phyloP scores from a whole-genome alignment of 495 filamentous ascomycete genomes.

The Xylaria venustula region DNA sequence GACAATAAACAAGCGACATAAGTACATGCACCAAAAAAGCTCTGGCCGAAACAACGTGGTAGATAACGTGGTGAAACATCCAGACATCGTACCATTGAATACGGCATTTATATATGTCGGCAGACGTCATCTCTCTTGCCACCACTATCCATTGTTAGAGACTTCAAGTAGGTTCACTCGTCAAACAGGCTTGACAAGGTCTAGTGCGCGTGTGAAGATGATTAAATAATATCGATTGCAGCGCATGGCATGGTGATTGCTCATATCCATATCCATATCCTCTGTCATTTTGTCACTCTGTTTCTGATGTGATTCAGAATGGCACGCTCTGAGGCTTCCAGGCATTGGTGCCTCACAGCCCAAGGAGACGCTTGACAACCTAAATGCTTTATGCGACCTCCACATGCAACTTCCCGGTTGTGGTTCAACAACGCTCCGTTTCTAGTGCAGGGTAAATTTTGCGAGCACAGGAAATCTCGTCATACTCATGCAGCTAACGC shows the following conservation, averaged over 20 bases:
- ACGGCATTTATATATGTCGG: conserved; percentile 1
- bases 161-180: neutral
- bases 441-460: conserved; percentile 1
- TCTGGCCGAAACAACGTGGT: conserved; percentile 2
- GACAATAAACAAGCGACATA: too few relatives aligned
- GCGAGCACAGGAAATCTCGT: neutral
- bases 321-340: neutral
- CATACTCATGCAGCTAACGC: neutral
- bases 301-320: neutral
- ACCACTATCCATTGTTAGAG: neutral
- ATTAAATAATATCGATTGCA: too few relatives aligned
- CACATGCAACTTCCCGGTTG: conserved; percentile 5
- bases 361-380: neutral
- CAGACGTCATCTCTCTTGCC: conserved; percentile 13
- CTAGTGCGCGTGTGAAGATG: too few relatives aligned
- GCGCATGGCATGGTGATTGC: too few relatives aligned
- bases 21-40: too few relatives aligned
- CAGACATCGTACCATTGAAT: neutral
- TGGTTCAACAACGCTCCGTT: neutral
- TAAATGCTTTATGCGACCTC: neutral
- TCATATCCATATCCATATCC: too few relatives aligned
- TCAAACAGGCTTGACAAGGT: too few relatives aligned
- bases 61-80: conserved; percentile 4
- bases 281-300: too few relatives aligned
- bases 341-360: neutral